Evolutionary conservation across 73 alveolate species (phyloP), one percentile per base, ranked within the genome.

Genomic region (Tetrahymena thermophila): DNA sequence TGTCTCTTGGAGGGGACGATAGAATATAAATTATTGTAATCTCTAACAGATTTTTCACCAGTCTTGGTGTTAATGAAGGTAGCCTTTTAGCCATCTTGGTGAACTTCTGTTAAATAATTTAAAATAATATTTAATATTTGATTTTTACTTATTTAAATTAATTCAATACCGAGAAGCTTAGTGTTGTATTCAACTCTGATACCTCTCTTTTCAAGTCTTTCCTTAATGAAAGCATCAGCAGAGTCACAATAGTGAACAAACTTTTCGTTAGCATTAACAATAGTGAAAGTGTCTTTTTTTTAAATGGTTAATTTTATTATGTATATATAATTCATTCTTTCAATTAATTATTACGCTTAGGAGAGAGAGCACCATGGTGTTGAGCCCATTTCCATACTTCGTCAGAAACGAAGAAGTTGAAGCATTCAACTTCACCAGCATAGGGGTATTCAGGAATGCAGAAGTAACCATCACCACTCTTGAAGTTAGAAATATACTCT

Each of bases 381-480:
- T 89, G 71, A 44, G 93, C 44, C 95, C 95, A 95, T 44, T 95
- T 94, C 97, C 97, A 95, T 7, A 95, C 94, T 89, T 94, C 43
- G 35, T 95, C 40, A 44, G 95, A 85, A 14, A 95, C 58, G n/a
- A 95, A 89, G 85, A 95, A 95, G 94, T 95, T 95, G 58, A 85
- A 95, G 14, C 95, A 40, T 89, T 95, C 97, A 34, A 95, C 97
- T 50, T 95, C 97, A 44, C 97, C 97, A 89, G 95, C 56, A 84
- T 85, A 95, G 19, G 97, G 97, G 38, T 71, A 95, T 95, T 85
- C 89, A 85, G 97, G 97, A 50, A 95, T 95, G 84, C 97, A 95
- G 95, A 95, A 95, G 94, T 85, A 95, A 40, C 95, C 97, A 38
- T 95, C 38, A 38, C 97, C 97, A 44, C 94, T 94, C 43, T 95